Evolutionary conservation across 2,329 filamentous ascomycete species (phyloP).

Genomic region (Scleromitrula shiraiana): DNA sequence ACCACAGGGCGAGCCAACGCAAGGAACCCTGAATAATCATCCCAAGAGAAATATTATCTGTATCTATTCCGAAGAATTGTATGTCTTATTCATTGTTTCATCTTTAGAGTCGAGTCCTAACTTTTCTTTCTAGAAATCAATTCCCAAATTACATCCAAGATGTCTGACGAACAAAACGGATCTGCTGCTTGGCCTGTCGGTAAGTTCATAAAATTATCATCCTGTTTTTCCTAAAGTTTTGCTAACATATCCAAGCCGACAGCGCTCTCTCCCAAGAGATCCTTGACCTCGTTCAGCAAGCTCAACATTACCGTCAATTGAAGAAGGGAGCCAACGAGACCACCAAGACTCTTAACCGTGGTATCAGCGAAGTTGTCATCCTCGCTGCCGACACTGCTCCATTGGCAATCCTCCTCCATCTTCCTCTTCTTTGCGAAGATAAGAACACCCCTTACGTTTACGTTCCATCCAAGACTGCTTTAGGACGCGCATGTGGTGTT

Average conservation of each 20-base stretch:
- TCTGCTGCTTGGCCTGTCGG: slow-evolving; percentile 23
- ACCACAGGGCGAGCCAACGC: slow-evolving; percentile 51
- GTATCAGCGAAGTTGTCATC: slow-evolving; percentile 82
- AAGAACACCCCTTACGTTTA: slow-evolving; percentile 69
- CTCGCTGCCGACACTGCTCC: slow-evolving; percentile 84
- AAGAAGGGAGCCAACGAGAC: slow-evolving; percentile 86
- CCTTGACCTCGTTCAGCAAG: slow-evolving; percentile 64
- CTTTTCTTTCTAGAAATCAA: neutral
- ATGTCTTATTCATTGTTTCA: neutral
- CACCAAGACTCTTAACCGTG: slow-evolving; percentile 85
- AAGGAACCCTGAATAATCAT: slow-evolving; percentile 46
- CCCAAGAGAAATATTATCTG: neutral
- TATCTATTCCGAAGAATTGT: slow-evolving; percentile 7
- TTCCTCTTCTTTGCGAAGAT: slow-evolving; percentile 82
- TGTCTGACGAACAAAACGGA: slow-evolving; percentile 30
- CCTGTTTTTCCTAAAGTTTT: slow-evolving; percentile 34
- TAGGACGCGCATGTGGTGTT: slow-evolving; percentile 86
- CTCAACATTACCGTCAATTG: slow-evolving; percentile 57
- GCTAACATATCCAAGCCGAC: slow-evolving; percentile 49
- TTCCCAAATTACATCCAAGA: slow-evolving; percentile 15
- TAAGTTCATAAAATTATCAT: slow-evolving; percentile 4
- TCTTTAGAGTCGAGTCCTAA: neutral
- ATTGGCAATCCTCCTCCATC: slow-evolving; percentile 79
- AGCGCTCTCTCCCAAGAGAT: slow-evolving; percentile 71
- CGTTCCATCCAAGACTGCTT: slow-evolving; percentile 70